Percentiles rank a stretch among this genome's conserved stretches.
These are phyloP conservation scores for Saccharomycopsis hybrid DNA, from an alignment of 1,139 yeast species.

Conservation along the genomic window DNA sequence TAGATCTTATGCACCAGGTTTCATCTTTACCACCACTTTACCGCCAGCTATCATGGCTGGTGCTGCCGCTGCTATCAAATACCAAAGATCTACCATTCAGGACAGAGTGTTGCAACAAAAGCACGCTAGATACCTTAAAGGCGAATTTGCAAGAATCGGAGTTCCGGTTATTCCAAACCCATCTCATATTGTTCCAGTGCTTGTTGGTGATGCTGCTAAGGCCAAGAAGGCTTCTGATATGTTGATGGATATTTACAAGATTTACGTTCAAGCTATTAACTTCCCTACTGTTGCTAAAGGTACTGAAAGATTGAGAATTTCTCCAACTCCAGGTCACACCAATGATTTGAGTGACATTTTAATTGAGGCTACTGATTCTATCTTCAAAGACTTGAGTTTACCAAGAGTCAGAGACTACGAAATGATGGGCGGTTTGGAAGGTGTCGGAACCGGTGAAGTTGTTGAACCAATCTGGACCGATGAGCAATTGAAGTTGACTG, in stretches of 20 bases:
- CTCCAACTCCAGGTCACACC: slow-evolving; percentile 97
- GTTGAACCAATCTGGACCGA: slow-evolving; percentile 74
- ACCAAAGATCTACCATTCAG: slow-evolving; percentile 68
- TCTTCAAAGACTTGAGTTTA: slow-evolving; percentile 68
- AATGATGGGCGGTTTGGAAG: slow-evolving; percentile 75
- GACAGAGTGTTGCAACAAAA: slow-evolving; percentile 82
- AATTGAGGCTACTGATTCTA: slow-evolving; percentile 71
- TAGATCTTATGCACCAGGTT: slow-evolving; percentile 95
- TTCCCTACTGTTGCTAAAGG: slow-evolving; percentile 98
- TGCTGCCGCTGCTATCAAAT: slow-evolving; percentile 77
- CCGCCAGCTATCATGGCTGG: slow-evolving; percentile 99
- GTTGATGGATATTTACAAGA: slow-evolving; percentile 73
- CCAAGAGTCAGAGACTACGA: slow-evolving; percentile 78
- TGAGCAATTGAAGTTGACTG: slow-evolving; percentile 58
- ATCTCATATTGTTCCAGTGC: slow-evolving; percentile 91
- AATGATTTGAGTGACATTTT: slow-evolving; percentile 69
- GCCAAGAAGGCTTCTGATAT: slow-evolving; percentile 90
- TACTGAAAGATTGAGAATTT: slow-evolving; percentile 89
- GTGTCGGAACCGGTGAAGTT: slow-evolving; percentile 58
- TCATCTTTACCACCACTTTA: slow-evolving; percentile 89
- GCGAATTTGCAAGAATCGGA: slow-evolving; percentile 60
- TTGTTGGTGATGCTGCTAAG: slow-evolving; percentile 88
- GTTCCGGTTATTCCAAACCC: slow-evolving; percentile 97
- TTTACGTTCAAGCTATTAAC: slow-evolving; percentile 96
- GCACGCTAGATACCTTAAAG: slow-evolving; percentile 80